Evolutionary conservation across 2,329 filamentous ascomycete genomes (phyloP).

Genomic region (Microdochium bolleyi): DNA sequence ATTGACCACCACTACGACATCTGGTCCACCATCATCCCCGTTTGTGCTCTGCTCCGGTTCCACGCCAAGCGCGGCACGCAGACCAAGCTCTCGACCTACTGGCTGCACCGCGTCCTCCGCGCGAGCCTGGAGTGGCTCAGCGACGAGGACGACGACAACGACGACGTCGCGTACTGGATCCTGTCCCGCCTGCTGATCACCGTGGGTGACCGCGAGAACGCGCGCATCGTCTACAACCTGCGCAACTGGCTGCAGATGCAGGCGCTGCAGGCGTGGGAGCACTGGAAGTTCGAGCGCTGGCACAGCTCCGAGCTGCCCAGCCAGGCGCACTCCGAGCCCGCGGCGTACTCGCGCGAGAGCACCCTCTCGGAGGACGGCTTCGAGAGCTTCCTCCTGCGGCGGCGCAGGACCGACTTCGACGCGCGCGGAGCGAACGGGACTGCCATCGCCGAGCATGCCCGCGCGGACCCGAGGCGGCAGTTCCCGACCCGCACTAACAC

Average conservation of each 20-base stretch:
- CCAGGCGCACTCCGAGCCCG: not conserved
- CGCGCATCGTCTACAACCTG: constrained; percentile 13
- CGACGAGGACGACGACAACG: constrained; percentile 18
- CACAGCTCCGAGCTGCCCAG: not conserved
- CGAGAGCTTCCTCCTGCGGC: not conserved
- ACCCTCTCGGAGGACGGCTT: not conserved
- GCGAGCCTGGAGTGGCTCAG: constrained; percentile 18
- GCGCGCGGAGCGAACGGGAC: not conserved
- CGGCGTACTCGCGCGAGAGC: not conserved
- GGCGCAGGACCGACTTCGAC: not conserved
- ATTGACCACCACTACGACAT: constrained; percentile 8
- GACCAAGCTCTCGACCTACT: constrained; percentile 8
- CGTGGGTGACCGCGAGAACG: constrained; percentile 12
- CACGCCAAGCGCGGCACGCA: constrained; percentile 12
- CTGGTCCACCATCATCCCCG: constrained; percentile 9
- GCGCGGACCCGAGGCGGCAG: not conserved
- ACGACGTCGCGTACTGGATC: constrained; percentile 15
- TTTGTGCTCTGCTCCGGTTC: constrained; percentile 18
- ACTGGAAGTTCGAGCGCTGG: constrained; percentile 5
- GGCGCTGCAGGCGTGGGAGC: constrained; percentile 12
- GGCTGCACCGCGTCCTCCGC: constrained; percentile 12
- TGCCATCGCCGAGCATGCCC: not conserved
- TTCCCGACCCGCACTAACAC: not conserved
- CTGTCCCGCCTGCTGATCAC: constrained; percentile 12
- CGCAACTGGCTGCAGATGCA: constrained; percentile 13